Evolutionary conservation across 371 early-diverging fungal genomes (phyloP).

Genomic region (Saksenaea vasiformis): DNA sequence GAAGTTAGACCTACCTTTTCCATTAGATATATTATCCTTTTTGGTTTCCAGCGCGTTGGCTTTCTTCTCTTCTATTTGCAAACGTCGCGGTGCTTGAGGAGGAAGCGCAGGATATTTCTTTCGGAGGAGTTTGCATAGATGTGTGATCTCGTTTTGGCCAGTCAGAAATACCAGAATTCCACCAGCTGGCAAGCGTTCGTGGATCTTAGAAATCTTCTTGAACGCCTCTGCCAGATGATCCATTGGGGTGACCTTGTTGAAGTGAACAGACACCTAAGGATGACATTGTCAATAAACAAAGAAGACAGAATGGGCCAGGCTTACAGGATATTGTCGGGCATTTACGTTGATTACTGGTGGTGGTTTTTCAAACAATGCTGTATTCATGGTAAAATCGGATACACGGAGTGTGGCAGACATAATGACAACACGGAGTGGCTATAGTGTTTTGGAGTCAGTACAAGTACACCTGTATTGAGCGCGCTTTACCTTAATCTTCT

Average conservation of each 20-base stretch:
- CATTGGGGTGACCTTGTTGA: constrained; percentile 72
- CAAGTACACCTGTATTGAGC: background rate
- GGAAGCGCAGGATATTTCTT: constrained; percentile 64
- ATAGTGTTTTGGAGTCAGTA: constrained; percentile 12
- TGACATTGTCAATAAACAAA: background rate
- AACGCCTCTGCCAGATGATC: constrained; percentile 82
- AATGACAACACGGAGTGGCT: constrained; percentile 92
- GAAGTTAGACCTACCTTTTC: constrained; percentile 29
- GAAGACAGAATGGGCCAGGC: background rate
- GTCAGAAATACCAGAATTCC: constrained; percentile 93
- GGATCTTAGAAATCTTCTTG: constrained; percentile 92
- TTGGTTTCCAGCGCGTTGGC: constrained; percentile 35
- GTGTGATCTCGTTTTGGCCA: constrained; percentile 89
- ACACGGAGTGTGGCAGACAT: constrained; percentile 99
- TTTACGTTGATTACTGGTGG: constrained; percentile 95
- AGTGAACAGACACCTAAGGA: constrained; percentile 76
- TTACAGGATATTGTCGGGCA: constrained; percentile 85
- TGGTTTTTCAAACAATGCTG: constrained; percentile 65
- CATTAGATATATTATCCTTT: constrained; percentile 28
- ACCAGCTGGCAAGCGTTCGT: constrained; percentile 85
- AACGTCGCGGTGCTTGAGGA: constrained; percentile 28
- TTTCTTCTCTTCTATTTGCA: constrained; percentile 34
- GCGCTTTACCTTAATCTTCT: constrained; percentile 49
- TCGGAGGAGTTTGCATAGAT: constrained; percentile 73
- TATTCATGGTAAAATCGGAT: constrained; percentile 89